A percentile compares a stretch with the other conserved stretches of the same genome.
Evolutionary conservation across 441 rosid genomes (phyloP).

Genomic region (Adansonia madagascariensis): DNA sequence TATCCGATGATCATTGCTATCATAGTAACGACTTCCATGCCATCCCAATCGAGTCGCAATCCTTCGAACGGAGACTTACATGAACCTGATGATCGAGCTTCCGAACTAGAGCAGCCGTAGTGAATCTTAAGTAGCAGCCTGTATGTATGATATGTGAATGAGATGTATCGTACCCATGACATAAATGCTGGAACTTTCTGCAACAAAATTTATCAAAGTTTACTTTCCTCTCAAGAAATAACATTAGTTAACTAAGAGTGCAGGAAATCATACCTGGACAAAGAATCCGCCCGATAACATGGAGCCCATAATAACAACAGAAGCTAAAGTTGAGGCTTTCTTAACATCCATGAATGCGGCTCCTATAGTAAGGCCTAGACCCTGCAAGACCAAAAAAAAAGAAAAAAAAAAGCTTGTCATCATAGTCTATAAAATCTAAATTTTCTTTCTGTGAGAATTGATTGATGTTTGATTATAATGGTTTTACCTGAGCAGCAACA

Average conservation of each 20-base stretch:
- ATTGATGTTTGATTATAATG: neutral
- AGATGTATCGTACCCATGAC: slow-evolving; percentile 40
- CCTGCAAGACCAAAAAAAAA: slow-evolving; percentile 22
- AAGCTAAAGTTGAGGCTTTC: slow-evolving; percentile 38
- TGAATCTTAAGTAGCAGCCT: slow-evolving; percentile 41
- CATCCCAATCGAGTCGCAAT: slow-evolving; percentile 31
- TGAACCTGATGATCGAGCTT: slow-evolving; percentile 14
- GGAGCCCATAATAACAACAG: slow-evolving; percentile 35
- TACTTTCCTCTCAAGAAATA: neutral
- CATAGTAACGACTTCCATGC: slow-evolving; percentile 38
- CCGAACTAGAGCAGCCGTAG: slow-evolving; percentile 28
- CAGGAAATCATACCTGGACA: slow-evolving; percentile 26
- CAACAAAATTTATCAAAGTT: slow-evolving; percentile 8
- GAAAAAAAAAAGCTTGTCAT: neutral
- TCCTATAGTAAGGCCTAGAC: slow-evolving; percentile 41
- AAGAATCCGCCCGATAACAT: slow-evolving; percentile 43
- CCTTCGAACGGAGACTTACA: slow-evolving; percentile 29
- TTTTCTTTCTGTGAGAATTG: neutral
- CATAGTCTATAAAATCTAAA: neutral
- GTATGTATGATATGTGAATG: slow-evolving; percentile 40
- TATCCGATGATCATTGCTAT: slow-evolving; percentile 42
- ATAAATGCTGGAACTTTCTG: slow-evolving; percentile 45
- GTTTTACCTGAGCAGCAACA: slow-evolving; percentile 29
- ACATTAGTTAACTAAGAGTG: neutral
- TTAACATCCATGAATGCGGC: slow-evolving; percentile 42